Evolutionary conservation across 1,284 basidiomycete genomes (phyloP).

Genomic region (Golubevia pallescens): DNA sequence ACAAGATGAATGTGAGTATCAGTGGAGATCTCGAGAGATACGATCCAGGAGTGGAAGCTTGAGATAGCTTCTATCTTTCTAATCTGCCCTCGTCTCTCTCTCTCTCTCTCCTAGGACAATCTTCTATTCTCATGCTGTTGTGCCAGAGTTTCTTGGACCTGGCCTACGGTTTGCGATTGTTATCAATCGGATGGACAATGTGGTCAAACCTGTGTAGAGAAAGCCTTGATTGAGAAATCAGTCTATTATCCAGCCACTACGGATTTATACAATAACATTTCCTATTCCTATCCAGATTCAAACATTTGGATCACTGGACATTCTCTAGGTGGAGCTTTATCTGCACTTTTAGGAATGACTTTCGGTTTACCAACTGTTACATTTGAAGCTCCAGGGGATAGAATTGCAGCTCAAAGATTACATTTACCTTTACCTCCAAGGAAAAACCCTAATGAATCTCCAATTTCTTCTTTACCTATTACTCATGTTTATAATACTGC

Average conservation of each 20-base stretch:
- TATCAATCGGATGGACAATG: conserved; percentile 71
- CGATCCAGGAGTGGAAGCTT: too few species aligned
- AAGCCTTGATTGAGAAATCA: conserved; percentile 79
- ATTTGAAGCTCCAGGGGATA: conserved; percentile 91
- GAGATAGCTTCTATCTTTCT: too few species aligned
- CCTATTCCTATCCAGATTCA: conserved; percentile 88
- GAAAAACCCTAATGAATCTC: conserved; percentile 29
- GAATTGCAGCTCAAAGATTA: conserved; percentile 79
- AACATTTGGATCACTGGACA: conserved; percentile 94
- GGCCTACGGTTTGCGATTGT: conserved; percentile 93
- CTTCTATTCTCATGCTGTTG: conserved; percentile 98
- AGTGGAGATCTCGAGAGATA: too few species aligned
- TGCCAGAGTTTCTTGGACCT: conserved; percentile 89
- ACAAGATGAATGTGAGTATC: conserved; percentile 78
- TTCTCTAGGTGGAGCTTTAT: conserved; percentile 84
- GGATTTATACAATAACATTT: conserved; percentile 68
- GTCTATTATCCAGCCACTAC: conserved; percentile 93
- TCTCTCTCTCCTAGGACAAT: conserved; percentile 71
- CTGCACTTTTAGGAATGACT: conserved; percentile 83
- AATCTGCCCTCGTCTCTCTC: background rate
- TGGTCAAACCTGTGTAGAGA: conserved; percentile 80
- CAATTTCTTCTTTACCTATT: conserved; percentile 44
- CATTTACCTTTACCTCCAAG: conserved; percentile 78
- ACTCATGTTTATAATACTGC: conserved; percentile 62
- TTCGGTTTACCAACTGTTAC: conserved; percentile 90